A percentile compares a stretch with the other conserved stretches of the same genome.
phyloP scores from a whole-genome alignment of 257 asterid genomes.

The Haberlea rhodopensis region DNA sequence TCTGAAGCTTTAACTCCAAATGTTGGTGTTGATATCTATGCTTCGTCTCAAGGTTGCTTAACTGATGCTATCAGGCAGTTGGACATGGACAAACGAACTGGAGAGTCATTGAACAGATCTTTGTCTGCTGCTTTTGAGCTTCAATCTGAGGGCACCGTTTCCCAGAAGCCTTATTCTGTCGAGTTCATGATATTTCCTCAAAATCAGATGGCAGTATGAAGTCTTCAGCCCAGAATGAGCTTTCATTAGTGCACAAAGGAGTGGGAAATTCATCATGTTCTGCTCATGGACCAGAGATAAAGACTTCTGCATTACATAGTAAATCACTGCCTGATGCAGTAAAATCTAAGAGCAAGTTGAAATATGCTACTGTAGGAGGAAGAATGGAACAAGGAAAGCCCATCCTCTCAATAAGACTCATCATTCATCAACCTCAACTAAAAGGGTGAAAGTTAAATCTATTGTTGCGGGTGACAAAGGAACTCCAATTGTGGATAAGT shows the following conservation, averaged over 20 bases:
- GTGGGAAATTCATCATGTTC: conserved; percentile 21
- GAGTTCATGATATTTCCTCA: conserved; percentile 27
- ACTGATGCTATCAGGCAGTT: conserved; percentile 30
- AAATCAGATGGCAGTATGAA: conserved; percentile 34
- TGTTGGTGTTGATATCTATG: conserved; percentile 29
- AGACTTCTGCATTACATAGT: conserved; percentile 29
- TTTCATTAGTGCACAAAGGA: conserved; percentile 28
- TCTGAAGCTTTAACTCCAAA: conserved; percentile 30
- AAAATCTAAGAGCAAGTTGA: conserved; percentile 38
- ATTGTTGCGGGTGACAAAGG: conserved; percentile 38
- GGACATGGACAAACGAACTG: conserved; percentile 35
- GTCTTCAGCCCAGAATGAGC: conserved; percentile 32
- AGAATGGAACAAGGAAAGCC: conserved; percentile 36
- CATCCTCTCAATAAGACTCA: conserved; percentile 34
- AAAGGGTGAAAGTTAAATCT: conserved; percentile 49
- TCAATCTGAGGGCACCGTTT: conserved; percentile 34
- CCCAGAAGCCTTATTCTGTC: conserved; percentile 33
- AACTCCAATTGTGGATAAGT: conserved; percentile 36
- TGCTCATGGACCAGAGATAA: conserved; percentile 26
- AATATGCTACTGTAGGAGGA: conserved; percentile 35
- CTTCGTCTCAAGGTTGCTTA: conserved; percentile 28
- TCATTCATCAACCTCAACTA: conserved; percentile 45
- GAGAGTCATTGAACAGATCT: conserved; percentile 31
- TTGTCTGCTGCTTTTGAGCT: conserved; percentile 36
- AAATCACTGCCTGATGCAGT: conserved; percentile 38